phyloP scores from a whole-genome alignment of 2,329 filamentous ascomycete species.

The Xylaria sp. region DNA sequence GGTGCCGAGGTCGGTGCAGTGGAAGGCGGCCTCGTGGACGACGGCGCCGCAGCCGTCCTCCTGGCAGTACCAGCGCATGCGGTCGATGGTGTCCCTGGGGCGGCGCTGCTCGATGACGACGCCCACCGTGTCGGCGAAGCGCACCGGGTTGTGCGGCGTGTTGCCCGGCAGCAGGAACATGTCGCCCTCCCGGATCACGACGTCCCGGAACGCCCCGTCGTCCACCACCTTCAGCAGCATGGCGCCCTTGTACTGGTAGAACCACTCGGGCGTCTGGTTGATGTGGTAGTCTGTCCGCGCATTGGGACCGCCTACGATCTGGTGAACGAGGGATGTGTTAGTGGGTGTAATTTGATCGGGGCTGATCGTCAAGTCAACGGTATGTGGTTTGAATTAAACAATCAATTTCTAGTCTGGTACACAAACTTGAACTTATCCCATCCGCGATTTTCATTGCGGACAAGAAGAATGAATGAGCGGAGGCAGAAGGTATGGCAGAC shows the following conservation, averaged over 20 bases:
- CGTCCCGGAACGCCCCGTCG: constrained; percentile 72
- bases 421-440: too few species aligned
- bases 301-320: constrained; percentile 95
- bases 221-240: constrained; percentile 96
- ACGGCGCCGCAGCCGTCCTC: constrained; percentile 60
- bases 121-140: constrained; percentile 92
- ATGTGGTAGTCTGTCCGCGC: constrained; percentile 98
- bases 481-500: constrained; percentile 45
- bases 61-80: constrained; percentile 88
- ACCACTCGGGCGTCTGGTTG: constrained; percentile 95
- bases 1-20: constrained; percentile 87
- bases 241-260: constrained; percentile 92
- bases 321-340: constrained; percentile 6
- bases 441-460: neutral
- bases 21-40: constrained; percentile 86
- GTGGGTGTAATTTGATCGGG: too few species aligned
- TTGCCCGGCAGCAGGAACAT: constrained; percentile 94
- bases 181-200: constrained; percentile 89
- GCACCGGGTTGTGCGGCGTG: constrained; percentile 94
- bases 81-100: constrained; percentile 72
- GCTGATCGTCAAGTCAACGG: too few species aligned
- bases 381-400: too few species aligned
- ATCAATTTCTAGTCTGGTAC: too few species aligned
- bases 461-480: neutral
- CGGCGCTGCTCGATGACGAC: constrained; percentile 88